phyloP scores from a whole-genome alignment of 176 grass and related monocot species.

The Phyllostachys edulis region DNA sequence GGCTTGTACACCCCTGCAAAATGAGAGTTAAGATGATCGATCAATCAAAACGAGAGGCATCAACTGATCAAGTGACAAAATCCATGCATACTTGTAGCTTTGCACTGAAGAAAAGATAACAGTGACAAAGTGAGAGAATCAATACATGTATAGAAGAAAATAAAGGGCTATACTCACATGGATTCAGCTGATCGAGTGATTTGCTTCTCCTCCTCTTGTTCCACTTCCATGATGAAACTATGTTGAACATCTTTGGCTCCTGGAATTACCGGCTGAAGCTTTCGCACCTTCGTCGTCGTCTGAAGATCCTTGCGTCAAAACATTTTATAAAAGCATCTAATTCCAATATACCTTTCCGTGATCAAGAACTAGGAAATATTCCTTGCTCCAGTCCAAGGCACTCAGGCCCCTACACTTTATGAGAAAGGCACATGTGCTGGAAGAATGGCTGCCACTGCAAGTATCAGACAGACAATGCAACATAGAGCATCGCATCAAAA shows the following conservation, averaged over 20 bases:
- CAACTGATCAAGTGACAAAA: not conserved
- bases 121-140: not conserved
- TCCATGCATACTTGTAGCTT: not conserved
- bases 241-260: constrained; percentile 73
- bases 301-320: not conserved
- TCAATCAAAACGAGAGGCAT: not conserved
- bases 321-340: constrained; percentile 1
- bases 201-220: constrained; percentile 92
- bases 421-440: constrained; percentile 20
- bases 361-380: constrained; percentile 42
- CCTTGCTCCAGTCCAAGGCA: constrained; percentile 39
- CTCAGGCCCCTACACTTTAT: constrained; percentile 19
- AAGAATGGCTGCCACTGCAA: constrained; percentile 40
- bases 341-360: constrained; percentile 37
- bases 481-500: not conserved
- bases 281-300: not conserved
- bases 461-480: constrained; percentile 21
- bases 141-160: not conserved
- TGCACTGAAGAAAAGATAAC: not conserved
- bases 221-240: constrained; percentile 96
- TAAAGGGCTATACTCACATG: constrained; percentile 58
- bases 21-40: constrained; percentile 8
- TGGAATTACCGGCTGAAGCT: not conserved
- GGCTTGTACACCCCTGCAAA: constrained; percentile 92
- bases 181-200: constrained; percentile 81